phyloP scores from a whole-genome alignment of 2,329 filamentous ascomycete species.

The Penicillium sp. region DNA sequence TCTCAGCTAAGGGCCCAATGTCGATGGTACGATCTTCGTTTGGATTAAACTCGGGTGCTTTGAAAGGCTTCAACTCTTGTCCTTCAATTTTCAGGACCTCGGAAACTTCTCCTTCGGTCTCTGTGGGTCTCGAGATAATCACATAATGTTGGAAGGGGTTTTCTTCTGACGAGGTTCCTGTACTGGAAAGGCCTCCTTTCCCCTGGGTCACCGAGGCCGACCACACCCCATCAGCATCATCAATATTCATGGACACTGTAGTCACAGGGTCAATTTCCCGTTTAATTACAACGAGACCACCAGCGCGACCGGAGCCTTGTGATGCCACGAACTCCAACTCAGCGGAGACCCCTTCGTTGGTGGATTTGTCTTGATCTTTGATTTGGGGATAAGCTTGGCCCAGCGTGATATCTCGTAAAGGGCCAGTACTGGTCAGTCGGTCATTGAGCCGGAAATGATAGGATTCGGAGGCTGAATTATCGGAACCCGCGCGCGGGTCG shows the following conservation, averaged over 20 bases:
- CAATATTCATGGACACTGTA: constrained; percentile 64
- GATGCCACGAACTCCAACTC: constrained; percentile 51
- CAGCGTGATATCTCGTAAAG: constrained; percentile 68
- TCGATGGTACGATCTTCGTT: constrained; percentile 83
- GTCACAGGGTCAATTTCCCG: constrained; percentile 69
- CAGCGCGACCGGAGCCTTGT: constrained; percentile 52
- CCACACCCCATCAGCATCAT: constrained; percentile 73
- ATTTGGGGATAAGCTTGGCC: constrained; percentile 52
- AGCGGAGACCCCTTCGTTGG: constrained; percentile 33
- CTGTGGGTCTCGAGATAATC: constrained; percentile 67
- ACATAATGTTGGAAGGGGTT: constrained; percentile 65
- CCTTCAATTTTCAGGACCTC: constrained; percentile 72
- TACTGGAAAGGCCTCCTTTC: constrained; percentile 45
- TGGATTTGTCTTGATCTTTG: constrained; percentile 44
- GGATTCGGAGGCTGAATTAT: constrained; percentile 43
- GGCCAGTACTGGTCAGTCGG: constrained; percentile 68
- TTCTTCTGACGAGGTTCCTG: constrained; percentile 49
- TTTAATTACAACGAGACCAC: constrained; percentile 71
- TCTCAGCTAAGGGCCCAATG: constrained; percentile 73
- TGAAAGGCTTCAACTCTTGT: constrained; percentile 67
- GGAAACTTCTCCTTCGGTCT: constrained; percentile 66
- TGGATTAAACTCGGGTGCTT: constrained; percentile 84
- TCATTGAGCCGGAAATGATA: constrained; percentile 75
- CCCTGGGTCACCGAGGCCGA: constrained; percentile 56
- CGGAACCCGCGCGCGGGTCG: constrained; percentile 16